Base-by-base conservation (phyloP, 805 yeast genomes). In the Kazachstania africana region DNA sequence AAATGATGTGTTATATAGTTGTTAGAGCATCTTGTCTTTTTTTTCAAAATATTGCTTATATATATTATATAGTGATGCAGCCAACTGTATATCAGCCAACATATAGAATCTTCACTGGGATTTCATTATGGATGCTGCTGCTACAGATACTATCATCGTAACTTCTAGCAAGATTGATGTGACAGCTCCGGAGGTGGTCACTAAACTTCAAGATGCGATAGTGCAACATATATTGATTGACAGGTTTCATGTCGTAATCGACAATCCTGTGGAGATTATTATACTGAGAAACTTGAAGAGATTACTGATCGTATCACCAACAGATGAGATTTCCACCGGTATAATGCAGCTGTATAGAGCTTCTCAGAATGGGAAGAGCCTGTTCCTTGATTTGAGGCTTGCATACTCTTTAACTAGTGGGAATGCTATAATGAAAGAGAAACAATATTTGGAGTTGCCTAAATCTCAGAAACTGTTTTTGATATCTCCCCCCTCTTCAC, bases 401-500 rank as follows among this genome's bases (percentile, higher is more conserved):
- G n/a, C n/a, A n/a, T n/a, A n/a, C n/a, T n/a, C n/a, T n/a, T n/a
- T n/a, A n/a, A n/a, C n/a, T n/a, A n/a, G n/a, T n/a, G n/a, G n/a
- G 6, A 10, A 19, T 19, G 10, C 22, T 19, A 10, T 19, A 19
- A 19, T 10, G 14, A 6, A 20, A 4, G 25, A 38, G 16, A 39
- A 34, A 29, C 36, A 44, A 17, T 53, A 52, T 29, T 37, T 62
- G 12, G 27, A 50, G 27, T 43, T 62, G 8, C 67, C 67, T 8
- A 40, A 44, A 26, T 40, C 51, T 25, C 43, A 49, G 6, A 45
- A 53, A 29, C 36, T 57, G 50, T 62, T 62, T 38, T 36, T 62
- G 26, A 55, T 62, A 5, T 60, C 66, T 0, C 67, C 67, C 5
- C 66, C 66, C 12, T 47, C 56, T 5, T 60, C 66, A 3, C 66